phyloP scores from a whole-genome alignment of 805 yeast species.

The Metschnikowia drakensbergensis region DNA sequence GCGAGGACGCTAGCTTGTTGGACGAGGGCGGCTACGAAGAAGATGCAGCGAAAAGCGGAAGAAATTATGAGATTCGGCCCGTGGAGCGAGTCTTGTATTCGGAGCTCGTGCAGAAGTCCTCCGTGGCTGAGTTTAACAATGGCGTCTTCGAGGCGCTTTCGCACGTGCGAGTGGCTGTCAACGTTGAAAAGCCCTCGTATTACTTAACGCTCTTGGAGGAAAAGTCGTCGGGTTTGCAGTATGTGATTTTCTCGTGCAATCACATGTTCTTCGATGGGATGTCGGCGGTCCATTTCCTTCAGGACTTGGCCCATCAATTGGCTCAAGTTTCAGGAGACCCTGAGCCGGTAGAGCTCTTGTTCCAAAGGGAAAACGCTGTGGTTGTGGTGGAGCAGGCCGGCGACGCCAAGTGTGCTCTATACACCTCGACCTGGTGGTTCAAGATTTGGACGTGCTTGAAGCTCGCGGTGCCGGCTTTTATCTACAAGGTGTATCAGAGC shows the following conservation, averaged over 20 bases:
- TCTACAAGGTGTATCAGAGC: constrained; percentile 3
- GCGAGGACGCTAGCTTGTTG: not conserved
- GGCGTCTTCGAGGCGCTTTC: constrained; percentile 3
- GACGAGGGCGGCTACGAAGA: not conserved
- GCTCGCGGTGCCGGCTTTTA: constrained; percentile 2
- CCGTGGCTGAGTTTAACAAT: constrained; percentile 4
- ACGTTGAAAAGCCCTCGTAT: constrained; percentile 10
- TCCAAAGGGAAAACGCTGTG: not conserved
- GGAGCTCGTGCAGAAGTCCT: constrained; percentile 8
- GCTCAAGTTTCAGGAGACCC: not conserved
- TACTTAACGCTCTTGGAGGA: constrained; percentile 2
- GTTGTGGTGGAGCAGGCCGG: not conserved
- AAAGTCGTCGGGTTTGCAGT: constrained; percentile 1
- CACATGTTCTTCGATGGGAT: constrained; percentile 16
- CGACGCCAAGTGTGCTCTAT: constrained; percentile 7
- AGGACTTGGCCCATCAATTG: constrained; percentile 8
- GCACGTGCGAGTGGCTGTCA: constrained; percentile 6
- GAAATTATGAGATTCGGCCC: constrained; percentile 8
- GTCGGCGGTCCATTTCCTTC: constrained; percentile 10
- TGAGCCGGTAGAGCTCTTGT: constrained; percentile 3
- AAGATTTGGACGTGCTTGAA: not conserved
- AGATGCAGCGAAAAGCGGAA: constrained; percentile 4
- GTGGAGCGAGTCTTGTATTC: constrained; percentile 6
- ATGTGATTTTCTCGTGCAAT: constrained; percentile 12
- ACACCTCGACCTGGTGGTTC: constrained; percentile 1